These are phyloP conservation scores for Pachysandra terminalis DNA, from an alignment of 164 flowering plant genomes.

Conservation along the genomic window DNA sequence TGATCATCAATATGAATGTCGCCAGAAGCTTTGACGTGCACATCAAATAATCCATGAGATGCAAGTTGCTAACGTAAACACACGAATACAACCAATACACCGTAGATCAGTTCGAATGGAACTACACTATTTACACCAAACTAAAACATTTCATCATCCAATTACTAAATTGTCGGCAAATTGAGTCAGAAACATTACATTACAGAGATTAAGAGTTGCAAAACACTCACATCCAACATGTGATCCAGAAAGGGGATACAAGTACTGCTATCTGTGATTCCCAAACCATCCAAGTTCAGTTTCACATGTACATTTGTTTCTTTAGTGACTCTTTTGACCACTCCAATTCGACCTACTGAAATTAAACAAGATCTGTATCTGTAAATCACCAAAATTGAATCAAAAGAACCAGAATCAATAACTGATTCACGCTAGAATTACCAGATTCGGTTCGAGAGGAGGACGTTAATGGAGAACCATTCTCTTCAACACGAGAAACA, in stretches of 20 bases:
- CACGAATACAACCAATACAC: not conserved
- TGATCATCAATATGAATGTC: constrained; percentile 97
- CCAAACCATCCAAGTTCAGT: constrained; percentile 81
- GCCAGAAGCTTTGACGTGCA: constrained; percentile 82
- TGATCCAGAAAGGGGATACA: constrained; percentile 95
- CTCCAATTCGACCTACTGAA: constrained; percentile 58
- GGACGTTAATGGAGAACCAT: constrained; percentile 26
- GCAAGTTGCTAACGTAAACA: constrained; percentile 77
- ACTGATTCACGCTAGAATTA: constrained; percentile 4
- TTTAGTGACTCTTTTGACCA: constrained; percentile 79
- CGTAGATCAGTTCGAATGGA: not conserved
- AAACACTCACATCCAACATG: constrained; percentile 84
- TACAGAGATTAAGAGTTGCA: not conserved
- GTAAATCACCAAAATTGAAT: not conserved
- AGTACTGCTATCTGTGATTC: constrained; percentile 59
- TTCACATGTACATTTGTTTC: constrained; percentile 83
- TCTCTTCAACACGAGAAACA: constrained; percentile 22
- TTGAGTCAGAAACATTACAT: not conserved
- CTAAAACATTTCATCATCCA: not conserved
- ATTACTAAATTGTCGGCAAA: not conserved
- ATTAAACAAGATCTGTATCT: not conserved
- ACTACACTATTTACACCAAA: not conserved
- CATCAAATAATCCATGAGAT: constrained; percentile 94
- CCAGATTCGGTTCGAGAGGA: constrained; percentile 15
- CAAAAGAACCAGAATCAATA: not conserved